Percentiles rank a stretch among this genome's conserved stretches.
Conservation (phyloP, 2,329 filamentous ascomycete genomes). For the Tympanopsis confertula region DNA sequence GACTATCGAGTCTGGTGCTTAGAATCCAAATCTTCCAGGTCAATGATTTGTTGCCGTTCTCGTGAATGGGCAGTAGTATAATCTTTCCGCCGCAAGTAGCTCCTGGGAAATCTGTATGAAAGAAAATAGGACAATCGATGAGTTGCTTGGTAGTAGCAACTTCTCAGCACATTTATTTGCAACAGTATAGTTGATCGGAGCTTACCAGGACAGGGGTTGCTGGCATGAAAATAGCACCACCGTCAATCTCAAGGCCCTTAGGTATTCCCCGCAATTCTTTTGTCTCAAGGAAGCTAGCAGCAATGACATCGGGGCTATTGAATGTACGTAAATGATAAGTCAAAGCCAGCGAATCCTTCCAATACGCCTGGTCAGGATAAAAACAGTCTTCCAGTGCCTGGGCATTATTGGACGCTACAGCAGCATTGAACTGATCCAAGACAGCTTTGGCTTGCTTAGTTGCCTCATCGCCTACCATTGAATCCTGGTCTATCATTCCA, state of each 20-base stretch:
- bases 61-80: conserved; percentile 4
- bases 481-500: not conserved
- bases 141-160: not conserved
- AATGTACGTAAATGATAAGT: conserved; percentile 12
- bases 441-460: not conserved
- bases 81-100: not conserved
- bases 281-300: conserved; percentile 7
- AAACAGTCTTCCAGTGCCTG: conserved; percentile 7
- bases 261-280: conserved; percentile 2
- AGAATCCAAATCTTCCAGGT: conserved; percentile 4
- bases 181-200: too few relatives aligned
- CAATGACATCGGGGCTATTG: conserved; percentile 4
- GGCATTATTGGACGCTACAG: conserved; percentile 2
- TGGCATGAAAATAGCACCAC: conserved; percentile 8
- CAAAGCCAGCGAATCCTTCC: conserved; percentile 11
- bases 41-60: conserved; percentile 8
- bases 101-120: not conserved
- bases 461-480: not conserved
- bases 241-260: conserved; percentile 6
- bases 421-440: not conserved
- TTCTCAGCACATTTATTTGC: not conserved
- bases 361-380: conserved; percentile 9
- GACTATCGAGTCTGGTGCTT: not conserved
- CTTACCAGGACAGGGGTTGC: conserved; percentile 2
- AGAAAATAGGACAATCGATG: not conserved